Conservation (phyloP, 768 basidiomycete genomes). For the Crucibulum laeve region DNA sequence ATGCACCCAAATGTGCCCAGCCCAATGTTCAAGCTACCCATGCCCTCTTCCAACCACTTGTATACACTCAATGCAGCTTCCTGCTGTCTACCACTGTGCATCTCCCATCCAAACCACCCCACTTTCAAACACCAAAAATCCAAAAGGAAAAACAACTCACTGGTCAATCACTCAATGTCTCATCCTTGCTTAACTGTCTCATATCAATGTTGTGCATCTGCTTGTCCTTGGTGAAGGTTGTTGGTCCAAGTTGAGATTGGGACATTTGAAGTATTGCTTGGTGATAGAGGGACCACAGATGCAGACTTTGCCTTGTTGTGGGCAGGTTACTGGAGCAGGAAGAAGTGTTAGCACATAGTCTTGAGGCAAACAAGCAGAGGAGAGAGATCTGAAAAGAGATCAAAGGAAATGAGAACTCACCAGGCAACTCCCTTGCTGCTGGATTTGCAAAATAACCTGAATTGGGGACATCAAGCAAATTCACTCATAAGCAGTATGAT, state of each 20-base stretch:
- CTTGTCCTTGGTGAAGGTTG: constrained; percentile 75
- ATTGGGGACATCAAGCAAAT: constrained; percentile 69
- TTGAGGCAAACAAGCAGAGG: too few relatives aligned
- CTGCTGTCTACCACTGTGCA: too few relatives aligned
- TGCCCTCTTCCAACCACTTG: too few relatives aligned
- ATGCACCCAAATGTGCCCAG: too few relatives aligned
- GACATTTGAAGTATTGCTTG: constrained; percentile 83
- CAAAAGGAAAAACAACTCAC: constrained; percentile 36
- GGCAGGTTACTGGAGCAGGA: constrained; percentile 55
- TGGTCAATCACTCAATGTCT: constrained; percentile 80
- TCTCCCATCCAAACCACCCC: too few relatives aligned
- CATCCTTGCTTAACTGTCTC: constrained; percentile 86
- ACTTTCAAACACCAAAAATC: too few relatives aligned
- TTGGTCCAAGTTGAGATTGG: constrained; percentile 78
- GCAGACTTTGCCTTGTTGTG: constrained; percentile 76
- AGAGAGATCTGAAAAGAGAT: too few relatives aligned
- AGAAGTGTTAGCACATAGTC: too few relatives aligned
- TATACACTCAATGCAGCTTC: too few relatives aligned
- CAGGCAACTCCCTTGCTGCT: too few relatives aligned
- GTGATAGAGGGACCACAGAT: constrained; percentile 77
- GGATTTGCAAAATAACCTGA: constrained; percentile 74
- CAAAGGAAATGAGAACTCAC: too few relatives aligned
- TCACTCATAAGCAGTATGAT: constrained; percentile 87
- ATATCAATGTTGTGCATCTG: constrained; percentile 90
- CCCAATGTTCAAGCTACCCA: too few relatives aligned